Base-by-base conservation (phyloP, 2,329 filamentous ascomycete species). In the Penicillium freii region DNA sequence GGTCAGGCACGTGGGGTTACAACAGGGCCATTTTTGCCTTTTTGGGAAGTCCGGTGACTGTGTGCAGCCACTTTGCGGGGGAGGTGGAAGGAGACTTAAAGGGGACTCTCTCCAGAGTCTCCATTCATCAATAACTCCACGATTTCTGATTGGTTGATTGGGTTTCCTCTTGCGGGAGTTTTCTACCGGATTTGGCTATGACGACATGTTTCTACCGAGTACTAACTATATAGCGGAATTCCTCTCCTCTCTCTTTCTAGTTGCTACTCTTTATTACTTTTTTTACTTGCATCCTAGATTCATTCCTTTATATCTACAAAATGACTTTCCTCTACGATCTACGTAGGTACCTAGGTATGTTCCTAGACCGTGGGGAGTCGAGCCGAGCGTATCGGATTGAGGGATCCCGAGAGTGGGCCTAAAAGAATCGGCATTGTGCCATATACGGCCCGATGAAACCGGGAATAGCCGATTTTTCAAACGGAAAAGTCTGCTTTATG, bases 1-100 rank as follows among this genome's bases (percentile, higher is more conserved):
- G 42, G 6, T n/a, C 6, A 8, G 31, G 33, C 19, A 47, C 11
- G 40, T 54, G 49, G 53, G 51, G 62, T 62, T 50, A 47, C 9
- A 21, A 1, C 31, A 49, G 54, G 55, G 39, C 46, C 19, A 15
- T 36, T 43, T 56, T 54, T 54, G 40, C 47, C 25, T 29, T 45
- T 56, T 38, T n/a, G 44, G 54, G 42, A 15, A 51, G 36, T 45
- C 34, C 62, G 62, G 62, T 64, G 61, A 62, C 61, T 51, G 27
- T 29, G 54, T 58, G 40, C 31, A 61, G 62, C 34, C 36, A 51
- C 51, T 63, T 62, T 62, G 62, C 56, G 53, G 50, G 50, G 51
- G 48, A 31, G n/a, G 9, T 23, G 34, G 6, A 1, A 33, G 10
- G n/a, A 11, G 29, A 39, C 10, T 47, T n/a, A n/a, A 1, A 33